These are phyloP conservation scores for Logfia minima DNA, from an alignment of 129 eudicot species.

Conservation along the genomic window DNA sequence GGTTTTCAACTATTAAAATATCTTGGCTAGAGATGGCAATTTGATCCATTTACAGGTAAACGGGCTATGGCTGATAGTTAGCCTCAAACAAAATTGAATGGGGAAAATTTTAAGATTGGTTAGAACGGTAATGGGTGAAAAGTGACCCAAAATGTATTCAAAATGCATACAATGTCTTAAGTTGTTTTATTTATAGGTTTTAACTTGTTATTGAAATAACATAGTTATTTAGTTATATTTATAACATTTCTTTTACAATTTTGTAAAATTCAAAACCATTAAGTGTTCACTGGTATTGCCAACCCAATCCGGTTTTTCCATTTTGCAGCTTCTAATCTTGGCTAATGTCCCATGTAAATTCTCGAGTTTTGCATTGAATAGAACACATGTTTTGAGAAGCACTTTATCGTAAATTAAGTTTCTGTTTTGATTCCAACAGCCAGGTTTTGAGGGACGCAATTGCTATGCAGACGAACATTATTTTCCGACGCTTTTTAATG, in stretches of 20 bases:
- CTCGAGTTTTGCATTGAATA: neutral
- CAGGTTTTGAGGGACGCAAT: conserved; percentile 66
- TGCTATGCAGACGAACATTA: conserved; percentile 84
- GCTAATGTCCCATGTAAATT: neutral
- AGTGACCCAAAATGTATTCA: neutral
- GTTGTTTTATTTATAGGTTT: neutral
- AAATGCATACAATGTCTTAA: neutral
- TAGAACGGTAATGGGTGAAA: too few species aligned
- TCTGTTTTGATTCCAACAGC: conserved; percentile 40
- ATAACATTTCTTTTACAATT: neutral
- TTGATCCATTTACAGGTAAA: neutral
- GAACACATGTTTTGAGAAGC: neutral
- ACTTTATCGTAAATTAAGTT: neutral
- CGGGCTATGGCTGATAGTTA: neutral
- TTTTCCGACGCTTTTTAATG: conserved; percentile 65
- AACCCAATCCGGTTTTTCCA: neutral
- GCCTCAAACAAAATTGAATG: neutral
- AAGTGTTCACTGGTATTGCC: too few species aligned
- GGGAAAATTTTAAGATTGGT: neutral
- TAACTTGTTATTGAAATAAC: neutral
- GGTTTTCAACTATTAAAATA: neutral
- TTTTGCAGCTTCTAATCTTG: neutral
- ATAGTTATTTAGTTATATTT: neutral
- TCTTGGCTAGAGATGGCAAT: neutral
- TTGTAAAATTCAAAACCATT: neutral